Evolutionary conservation across 805 yeast species (phyloP), one percentile per base, ranked within the genome.

Genomic region (Wickerhamiella australiensis): DNA sequence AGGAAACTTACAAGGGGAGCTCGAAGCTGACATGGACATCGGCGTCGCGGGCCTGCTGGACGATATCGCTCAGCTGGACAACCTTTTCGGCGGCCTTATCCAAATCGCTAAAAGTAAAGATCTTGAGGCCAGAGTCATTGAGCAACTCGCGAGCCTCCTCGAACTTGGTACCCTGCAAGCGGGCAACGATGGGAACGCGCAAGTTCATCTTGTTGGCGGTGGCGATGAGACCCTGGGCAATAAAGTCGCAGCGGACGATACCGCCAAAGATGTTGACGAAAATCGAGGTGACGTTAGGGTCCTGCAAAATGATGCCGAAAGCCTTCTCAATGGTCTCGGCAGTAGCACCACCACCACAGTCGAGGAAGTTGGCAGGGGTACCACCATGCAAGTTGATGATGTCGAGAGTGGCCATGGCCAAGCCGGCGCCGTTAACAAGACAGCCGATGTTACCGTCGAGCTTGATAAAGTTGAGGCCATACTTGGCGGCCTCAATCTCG

Each of bases 361-460:
- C 99, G 68, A 92, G 79, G 79, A 92, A 92, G 77, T 92, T 92
- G 58, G 98, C 99, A 62, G 99, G 99, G 60, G 79, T 84, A 69
- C 99, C 99, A 64, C 97, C 96, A 74, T 87, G 85, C 62, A 92
- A 79, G 74, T 92, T 87, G 75, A 92, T 86, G 68, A 94, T 94
- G 71, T 92, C 99, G 96, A 92, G 88, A 58, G 99, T 92, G 61
- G 99, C 99, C 99, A 92, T 92, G 63, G 99, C 99, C 67, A 92
- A 78, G 70, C 99, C 99, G 52, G 99, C 99, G 75, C 99, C 99
- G 71, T 92, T 92, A 68, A 92, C 99, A 56, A 92, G 76, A 75
- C 96, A 90, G 62, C 98, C 99, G 65, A 92, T 90, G 77, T 87
- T 85, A 71, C 99, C 99, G 65, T 90, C 94, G 66, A 92, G 80